These are phyloP conservation scores for Avena atlantica DNA, from an alignment of 176 grass and related monocot species.

Conservation along the genomic window DNA sequence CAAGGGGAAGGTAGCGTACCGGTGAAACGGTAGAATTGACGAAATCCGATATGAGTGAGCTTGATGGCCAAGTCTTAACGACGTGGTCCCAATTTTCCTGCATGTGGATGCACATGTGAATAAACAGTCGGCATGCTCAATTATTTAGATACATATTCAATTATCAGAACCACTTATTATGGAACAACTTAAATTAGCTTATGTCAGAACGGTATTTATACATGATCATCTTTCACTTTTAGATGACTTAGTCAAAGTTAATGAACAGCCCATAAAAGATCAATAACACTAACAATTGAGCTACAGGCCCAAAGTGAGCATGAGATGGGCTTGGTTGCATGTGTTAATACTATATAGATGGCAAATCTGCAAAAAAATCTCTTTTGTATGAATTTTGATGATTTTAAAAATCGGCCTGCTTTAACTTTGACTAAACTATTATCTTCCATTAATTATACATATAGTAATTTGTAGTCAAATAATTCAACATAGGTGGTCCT, in stretches of 20 bases:
- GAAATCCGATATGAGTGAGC: constrained; percentile 65
- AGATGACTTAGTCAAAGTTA: background rate
- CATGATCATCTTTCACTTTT: background rate
- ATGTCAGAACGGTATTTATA: constrained; percentile 3
- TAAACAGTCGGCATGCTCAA: background rate
- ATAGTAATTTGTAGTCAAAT: constrained; percentile 13
- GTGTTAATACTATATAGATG: background rate
- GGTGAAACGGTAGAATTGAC: constrained; percentile 53
- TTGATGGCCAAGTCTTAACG: constrained; percentile 70
- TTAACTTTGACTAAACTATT: background rate
- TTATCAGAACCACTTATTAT: background rate
- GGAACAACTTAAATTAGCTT: background rate
- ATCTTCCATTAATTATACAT: background rate
- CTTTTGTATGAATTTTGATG: constrained; percentile 3
- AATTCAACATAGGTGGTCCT: background rate
- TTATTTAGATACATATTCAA: background rate
- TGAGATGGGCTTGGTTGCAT: background rate
- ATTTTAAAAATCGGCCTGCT: background rate
- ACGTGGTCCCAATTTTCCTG: constrained; percentile 87
- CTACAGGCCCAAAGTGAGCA: background rate
- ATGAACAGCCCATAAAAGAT: background rate
- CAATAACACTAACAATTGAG: background rate
- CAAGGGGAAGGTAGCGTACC: constrained; percentile 32
- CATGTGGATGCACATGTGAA: background rate
- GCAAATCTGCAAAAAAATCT: background rate